These are phyloP conservation scores for Cordyceps pruinosa DNA, from an alignment of 2,329 filamentous ascomycete genomes.

Conservation along the genomic window DNA sequence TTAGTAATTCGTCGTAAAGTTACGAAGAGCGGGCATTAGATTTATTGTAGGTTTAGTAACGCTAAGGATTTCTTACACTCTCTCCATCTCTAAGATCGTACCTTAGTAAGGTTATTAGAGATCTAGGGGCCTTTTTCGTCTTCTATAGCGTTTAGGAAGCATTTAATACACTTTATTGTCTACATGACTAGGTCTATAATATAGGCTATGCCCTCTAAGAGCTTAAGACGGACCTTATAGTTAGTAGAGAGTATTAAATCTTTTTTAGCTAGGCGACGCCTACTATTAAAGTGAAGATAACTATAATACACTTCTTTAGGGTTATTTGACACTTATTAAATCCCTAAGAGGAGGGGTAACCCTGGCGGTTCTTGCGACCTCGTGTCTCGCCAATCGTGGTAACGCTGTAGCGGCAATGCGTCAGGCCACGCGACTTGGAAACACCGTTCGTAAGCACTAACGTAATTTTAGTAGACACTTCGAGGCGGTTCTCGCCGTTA, in stretches of 20 bases:
- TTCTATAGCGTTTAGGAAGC: constrained; percentile 68
- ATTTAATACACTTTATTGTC: constrained; percentile 81
- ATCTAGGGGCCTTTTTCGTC: constrained; percentile 86
- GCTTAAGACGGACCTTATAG: constrained; percentile 81
- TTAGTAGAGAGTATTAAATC: constrained; percentile 98
- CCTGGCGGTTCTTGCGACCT: constrained; percentile 83
- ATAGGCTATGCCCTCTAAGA: constrained; percentile 69
- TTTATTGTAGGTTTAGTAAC: constrained; percentile 15
- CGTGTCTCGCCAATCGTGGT: constrained; percentile 49
- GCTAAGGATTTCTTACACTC: constrained; percentile 47
- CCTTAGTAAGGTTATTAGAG: constrained; percentile 60
- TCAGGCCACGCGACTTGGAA: constrained; percentile 65
- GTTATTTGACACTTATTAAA: constrained; percentile 90
- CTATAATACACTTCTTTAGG: constrained; percentile 94
- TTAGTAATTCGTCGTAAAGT: not conserved
- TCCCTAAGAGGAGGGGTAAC: constrained; percentile 92
- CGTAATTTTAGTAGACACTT: constrained; percentile 48
- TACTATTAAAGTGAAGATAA: constrained; percentile 88
- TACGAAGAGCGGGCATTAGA: not conserved
- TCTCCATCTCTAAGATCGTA: constrained; percentile 53
- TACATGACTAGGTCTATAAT: constrained; percentile 91
- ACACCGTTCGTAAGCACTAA: constrained; percentile 49
- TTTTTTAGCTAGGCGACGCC: constrained; percentile 85
- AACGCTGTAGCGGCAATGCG: constrained; percentile 69
- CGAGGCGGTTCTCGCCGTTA: constrained; percentile 46